Evolutionary conservation across 2,329 filamentous ascomycete genomes (phyloP), one percentile per base, ranked within the genome.

Genomic region (Fusarium lyarnte): DNA sequence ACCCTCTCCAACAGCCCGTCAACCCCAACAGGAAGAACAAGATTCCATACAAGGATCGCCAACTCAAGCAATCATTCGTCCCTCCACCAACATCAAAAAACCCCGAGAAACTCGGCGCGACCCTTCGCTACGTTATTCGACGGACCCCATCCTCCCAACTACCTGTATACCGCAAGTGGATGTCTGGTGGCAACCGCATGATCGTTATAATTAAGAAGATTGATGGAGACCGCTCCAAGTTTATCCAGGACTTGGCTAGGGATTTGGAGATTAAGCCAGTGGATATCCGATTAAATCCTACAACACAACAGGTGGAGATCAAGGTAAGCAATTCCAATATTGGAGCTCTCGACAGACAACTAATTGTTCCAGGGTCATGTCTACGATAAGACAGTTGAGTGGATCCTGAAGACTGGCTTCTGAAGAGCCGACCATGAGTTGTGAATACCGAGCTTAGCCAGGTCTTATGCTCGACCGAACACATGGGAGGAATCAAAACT

Each of bases 131-230:
- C 85, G 87, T 91, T 76, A 87, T 98, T 72, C 85, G 86, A 57
- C 91, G 94, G 69, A 95, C 94, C 6, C 84, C 86, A 3, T 91
- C 89, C 41, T 88, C 90, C 52, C 90, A 94, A 73, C 84, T 96
- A 6, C 90, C 94, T 29, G 88, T 98, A 47, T 99, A 98, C 83
- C 85, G 90, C 21, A 86, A 90, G 73, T 85, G 83, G 72, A 95
- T 93, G 84, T 87, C 90, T 17, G 94, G 94, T 58, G 93, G 94
- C 19, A 96, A 93, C 73, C 86, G 91, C 78, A 89, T 90, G 76
- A 83, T 93, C 77, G 97, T 95, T 9, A 82, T 89, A 63, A 83
- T 99, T 62, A 92, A 94, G 80, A 94, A 93, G 82, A 87, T 95
- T 54, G 90, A 94, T 63, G 96, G 96, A 21, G 88, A 97, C 79